Evolutionary conservation across 208 protist species (phyloP), one percentile per base, ranked within the genome.

Genomic region (Crithidia bombi): DNA sequence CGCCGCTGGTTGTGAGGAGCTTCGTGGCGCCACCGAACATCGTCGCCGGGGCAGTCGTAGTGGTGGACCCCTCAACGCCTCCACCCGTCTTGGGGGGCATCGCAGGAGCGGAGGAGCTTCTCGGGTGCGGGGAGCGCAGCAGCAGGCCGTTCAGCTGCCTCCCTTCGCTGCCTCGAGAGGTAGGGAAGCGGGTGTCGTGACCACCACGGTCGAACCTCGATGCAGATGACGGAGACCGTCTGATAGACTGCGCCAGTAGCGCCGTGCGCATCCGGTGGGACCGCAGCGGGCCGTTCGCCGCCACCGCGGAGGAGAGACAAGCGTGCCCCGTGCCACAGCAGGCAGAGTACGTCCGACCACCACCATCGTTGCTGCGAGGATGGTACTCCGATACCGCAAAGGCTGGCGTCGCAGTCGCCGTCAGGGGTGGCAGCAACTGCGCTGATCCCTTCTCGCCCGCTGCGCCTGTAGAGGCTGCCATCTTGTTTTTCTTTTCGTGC

Each of bases 301-400:
- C 65, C 38, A 58, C 57, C 2, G 64, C 17, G 28, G 49, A 28
- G 36, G 66, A 72, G 65, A 73, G 61, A 73, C 90, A 95, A 23
- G 57, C 58, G 62, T 95, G 90, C 11, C 82, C 82, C 6, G 87
- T 95, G 32, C 69, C 85, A 30, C 82, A 79, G 77, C 90, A 95
- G 21, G 78, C 90, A 5, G 66, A 55, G 65, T 95, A 95, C 4
- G 50, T 12, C 28, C 41, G 21, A 57, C 56, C 36, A 7, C 30
- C 23, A 51, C 55, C 28, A 21, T 10, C 12, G 10, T 5, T 21
- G 23, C 5, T 12, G n/a, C 41, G 41, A 23, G 5, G 46, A 7
- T 6, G 17, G 43, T 19, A 15, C 36, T 15, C 36, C 5, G 30
- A 33, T 21, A 28, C 15, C 46, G 30, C 57, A 6, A 11, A 12